Evolutionary conservation across 2,329 filamentous ascomycete species (phyloP), one percentile per base, ranked within the genome.

Genomic region (Dactylellina sp.): DNA sequence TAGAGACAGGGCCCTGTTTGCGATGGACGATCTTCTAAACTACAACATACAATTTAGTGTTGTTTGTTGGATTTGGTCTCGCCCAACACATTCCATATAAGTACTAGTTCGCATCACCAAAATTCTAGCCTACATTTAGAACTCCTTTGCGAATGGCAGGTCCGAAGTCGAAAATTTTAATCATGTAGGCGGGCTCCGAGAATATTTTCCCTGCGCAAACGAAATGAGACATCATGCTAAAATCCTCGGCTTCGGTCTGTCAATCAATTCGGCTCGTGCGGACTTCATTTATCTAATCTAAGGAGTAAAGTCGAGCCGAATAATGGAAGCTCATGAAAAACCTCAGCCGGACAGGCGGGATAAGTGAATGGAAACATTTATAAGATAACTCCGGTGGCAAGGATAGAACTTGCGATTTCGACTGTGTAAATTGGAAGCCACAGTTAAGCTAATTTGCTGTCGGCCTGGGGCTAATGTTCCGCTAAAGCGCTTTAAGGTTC

Each of bases 61-160:
- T 61, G 56, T 32, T 16, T 47, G 40, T 61, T 35, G 40, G n/a
- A 61, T 47, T 46, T 25, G 24, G 32, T n/a, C 20, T 42, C 32
- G 42, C 32, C 18, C 56, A 61, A 61, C 56, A 46, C 56, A 61
- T 61, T 28, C 56, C 46, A 28, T 5, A 50, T 32, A 32, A 32
- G 28, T 32, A 32, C 28, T 32, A 32, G 28, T n/a, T n/a, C n/a
- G n/a, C n/a, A n/a, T n/a, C n/a, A n/a, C n/a, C n/a, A n/a, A n/a
- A n/a, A n/a, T n/a, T n/a, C n/a, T 7, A 53, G 37, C 53, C 39
- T 12, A 32, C 6, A 57, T 24, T 5, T 14, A 44, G 53, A 18
- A 9, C n/a, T 28, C 18, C 39, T 7, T 57, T 20, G 37, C 53
- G 53, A 57, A 44, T 6, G 39, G 53, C 22, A 57, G 53, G 53